Evolutionary conservation across 176 grass and related monocot genomes (phyloP), one percentile per base, ranked within the genome.

Genomic region (Cymbopogon citratus): DNA sequence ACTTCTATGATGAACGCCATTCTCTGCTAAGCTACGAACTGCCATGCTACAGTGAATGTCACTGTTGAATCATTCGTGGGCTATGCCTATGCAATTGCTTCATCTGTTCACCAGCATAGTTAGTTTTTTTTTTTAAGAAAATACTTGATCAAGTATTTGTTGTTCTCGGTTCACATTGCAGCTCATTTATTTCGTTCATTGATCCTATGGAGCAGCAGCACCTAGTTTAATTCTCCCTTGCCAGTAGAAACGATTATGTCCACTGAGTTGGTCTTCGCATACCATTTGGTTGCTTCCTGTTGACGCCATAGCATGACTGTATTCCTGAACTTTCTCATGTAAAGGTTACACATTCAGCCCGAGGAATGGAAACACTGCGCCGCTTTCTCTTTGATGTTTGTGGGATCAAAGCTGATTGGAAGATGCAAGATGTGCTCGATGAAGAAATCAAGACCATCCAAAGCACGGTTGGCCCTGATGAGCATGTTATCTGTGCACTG

Each of bases 371-470:
- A 66, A 97, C 91, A n/a, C 85, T 97, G 63, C 79, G 13, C 2
- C 80, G 82, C 68, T 97, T 97, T 81, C 85, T 97, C 43, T 94
- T 92, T 84, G 78, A 97, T 79, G 74, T 97, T 46, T 97, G 94
- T 77, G 87, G 85, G 52, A 79, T 97, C 61, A 88, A 45, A 49
- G 67, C 91, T 28, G 89, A 94, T 71, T 94, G 89, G 94, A 94
- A 94, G 77, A 94, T 97, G 91, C 85, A 94, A 85, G 94, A 92
- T 85, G 89, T 97, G 63, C 57, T 97, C 31, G 87, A 94, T 69
- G 91, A 97, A 91, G 94, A 97, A 84, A 90, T 97, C 35, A 91
- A 76, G 82, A 87, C 85, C 59, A 94, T 94, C 71, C 81, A 94
- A 73, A 83, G 56, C 14, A 87, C 64, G 68, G 94, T 97, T 78